phyloP scores from a whole-genome alignment of 768 basidiomycete genomes.

The Leccinellum rugosiceps region DNA sequence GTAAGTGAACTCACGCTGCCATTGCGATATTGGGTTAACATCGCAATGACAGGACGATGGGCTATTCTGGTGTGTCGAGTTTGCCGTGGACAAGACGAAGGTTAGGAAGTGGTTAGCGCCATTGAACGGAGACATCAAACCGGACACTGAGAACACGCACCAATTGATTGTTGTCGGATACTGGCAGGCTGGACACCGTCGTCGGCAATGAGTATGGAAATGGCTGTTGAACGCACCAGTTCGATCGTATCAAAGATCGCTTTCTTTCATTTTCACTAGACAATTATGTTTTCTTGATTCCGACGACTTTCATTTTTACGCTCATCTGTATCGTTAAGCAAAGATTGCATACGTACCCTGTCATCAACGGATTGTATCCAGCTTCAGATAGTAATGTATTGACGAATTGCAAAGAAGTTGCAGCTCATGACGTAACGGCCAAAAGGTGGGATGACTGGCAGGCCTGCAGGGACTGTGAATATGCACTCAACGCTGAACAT shows the following conservation, averaged over 20 bases:
- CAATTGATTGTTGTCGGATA: conserved; percentile 40
- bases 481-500: too few species aligned
- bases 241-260: too few species aligned
- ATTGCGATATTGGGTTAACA: background rate
- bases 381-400: too few species aligned
- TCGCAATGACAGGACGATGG: conserved; percentile 40
- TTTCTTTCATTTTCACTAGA: background rate
- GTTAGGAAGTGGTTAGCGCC: conserved; percentile 62
- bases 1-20: conserved; percentile 30
- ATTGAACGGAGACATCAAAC: conserved; percentile 65
- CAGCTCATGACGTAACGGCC: too few species aligned
- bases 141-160: conserved; percentile 47
- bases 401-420: too few species aligned
- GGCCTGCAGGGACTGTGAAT: too few species aligned
- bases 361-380: too few species aligned
- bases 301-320: too few species aligned
- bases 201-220: background rate
- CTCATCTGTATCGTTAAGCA: too few species aligned
- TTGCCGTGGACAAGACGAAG: conserved; percentile 31
- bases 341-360: too few species aligned
- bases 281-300: background rate
- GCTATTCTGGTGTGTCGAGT: conserved; percentile 53
- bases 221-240: background rate
- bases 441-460: too few species aligned
- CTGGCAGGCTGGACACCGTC: conserved; percentile 40